Conservation (phyloP, 345 rosid species). For the Linum usitatissimum region DNA sequence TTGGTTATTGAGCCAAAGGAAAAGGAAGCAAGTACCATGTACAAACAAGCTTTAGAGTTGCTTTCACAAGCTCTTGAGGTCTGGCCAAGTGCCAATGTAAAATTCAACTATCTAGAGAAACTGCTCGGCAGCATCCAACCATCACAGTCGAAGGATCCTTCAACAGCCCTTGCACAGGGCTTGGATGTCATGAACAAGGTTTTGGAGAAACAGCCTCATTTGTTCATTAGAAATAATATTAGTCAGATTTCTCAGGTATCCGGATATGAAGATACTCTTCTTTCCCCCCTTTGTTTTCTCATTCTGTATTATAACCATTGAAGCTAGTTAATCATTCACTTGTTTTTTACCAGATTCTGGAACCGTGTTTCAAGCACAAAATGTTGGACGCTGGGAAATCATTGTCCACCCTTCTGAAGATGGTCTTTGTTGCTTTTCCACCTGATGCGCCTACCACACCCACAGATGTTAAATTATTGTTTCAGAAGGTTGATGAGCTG, state of each 20-base stretch:
- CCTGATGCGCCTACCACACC: slow-evolving; percentile 59
- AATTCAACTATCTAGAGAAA: slow-evolving; percentile 92
- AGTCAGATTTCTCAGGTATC: slow-evolving; percentile 86
- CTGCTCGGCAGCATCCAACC: slow-evolving; percentile 77
- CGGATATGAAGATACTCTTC: slow-evolving; percentile 3
- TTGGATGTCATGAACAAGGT: slow-evolving; percentile 99
- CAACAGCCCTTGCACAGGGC: slow-evolving; percentile 94
- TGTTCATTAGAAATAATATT: slow-evolving; percentile 84
- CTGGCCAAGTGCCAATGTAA: slow-evolving; percentile 97
- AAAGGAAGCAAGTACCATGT: slow-evolving; percentile 83
- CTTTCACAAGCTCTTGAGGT: slow-evolving; percentile 95
- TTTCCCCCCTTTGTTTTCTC: neutral
- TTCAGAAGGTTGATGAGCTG: slow-evolving; percentile 79
- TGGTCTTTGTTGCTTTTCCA: slow-evolving; percentile 87
- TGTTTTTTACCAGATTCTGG: slow-evolving; percentile 55
- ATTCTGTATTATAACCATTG: neutral
- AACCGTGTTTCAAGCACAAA: slow-evolving; percentile 91
- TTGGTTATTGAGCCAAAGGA: slow-evolving; percentile 99
- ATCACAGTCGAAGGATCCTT: slow-evolving; percentile 91
- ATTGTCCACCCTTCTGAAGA: slow-evolving; percentile 82
- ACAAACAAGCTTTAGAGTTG: slow-evolving; percentile 83
- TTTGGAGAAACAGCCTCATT: slow-evolving; percentile 91
- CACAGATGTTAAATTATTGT: slow-evolving; percentile 60
- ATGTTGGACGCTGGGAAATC: slow-evolving; percentile 95
- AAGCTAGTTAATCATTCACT: slow-evolving; percentile 6